phyloP scores from a whole-genome alignment of 164 flowering plant species.

The Vitis riparia region DNA sequence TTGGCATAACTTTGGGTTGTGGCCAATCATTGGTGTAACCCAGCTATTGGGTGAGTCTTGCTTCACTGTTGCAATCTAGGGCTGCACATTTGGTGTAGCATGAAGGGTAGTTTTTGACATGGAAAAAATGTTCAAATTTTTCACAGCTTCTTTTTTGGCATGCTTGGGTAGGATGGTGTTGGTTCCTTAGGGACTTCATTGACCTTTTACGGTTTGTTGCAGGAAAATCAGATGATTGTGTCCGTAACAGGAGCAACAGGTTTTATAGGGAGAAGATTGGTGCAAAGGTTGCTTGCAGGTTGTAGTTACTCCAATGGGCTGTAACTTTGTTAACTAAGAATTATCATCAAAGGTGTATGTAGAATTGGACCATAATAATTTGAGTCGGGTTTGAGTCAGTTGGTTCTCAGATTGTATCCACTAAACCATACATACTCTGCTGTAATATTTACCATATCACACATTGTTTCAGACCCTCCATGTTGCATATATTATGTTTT shows the following conservation, averaged over 20 bases:
- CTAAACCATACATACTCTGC: not conserved
- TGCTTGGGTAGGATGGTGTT: not conserved
- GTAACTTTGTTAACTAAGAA: not conserved
- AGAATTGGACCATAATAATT: not conserved
- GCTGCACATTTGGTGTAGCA: not conserved
- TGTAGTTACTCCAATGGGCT: not conserved
- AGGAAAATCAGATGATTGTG: slow-evolving; percentile 66
- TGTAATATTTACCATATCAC: too few relatives aligned
- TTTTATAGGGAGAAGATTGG: slow-evolving; percentile 85
- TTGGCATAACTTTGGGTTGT: not conserved
- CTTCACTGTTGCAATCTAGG: not conserved
- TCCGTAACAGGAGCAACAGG: slow-evolving; percentile 97
- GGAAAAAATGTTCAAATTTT: too few relatives aligned
- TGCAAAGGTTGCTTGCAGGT: slow-evolving; percentile 83
- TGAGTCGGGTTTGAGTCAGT: not conserved
- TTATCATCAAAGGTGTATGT: not conserved
- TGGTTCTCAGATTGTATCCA: not conserved
- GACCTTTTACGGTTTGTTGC: slow-evolving; percentile 22
- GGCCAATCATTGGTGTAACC: not conserved
- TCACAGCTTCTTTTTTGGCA: too few relatives aligned
- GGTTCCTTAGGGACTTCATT: slow-evolving; percentile 11
- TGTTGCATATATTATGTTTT: too few relatives aligned
- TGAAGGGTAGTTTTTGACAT: not conserved
- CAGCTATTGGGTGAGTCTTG: not conserved
- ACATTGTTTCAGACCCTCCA: too few relatives aligned